Base-by-base conservation (phyloP, 768 basidiomycete species). In the Epithele typhae region DNA sequence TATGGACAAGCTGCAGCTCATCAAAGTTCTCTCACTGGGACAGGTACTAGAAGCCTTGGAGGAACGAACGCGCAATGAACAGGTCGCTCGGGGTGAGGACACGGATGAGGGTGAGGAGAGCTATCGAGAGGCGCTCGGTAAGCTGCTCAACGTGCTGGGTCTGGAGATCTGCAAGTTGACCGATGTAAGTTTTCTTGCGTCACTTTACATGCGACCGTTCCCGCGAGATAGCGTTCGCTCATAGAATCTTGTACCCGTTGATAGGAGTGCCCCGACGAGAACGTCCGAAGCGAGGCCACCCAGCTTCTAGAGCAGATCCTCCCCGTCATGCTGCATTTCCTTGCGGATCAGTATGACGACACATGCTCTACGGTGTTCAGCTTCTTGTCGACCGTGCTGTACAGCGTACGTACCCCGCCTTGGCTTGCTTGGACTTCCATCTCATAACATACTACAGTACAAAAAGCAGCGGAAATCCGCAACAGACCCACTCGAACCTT, bases 291-390 rank as follows among this genome's bases (percentile, higher is more conserved):
- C 9, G 85, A 91, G 62, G 87, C 88, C 1, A 73, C 75, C 8
- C 66, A 64, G 22, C 68, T 88, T 59, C 71, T 92, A 43, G 68
- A 73, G 27, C 80, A 87, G 56, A 67, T 84, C 35, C 74, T 93
- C 15, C 91, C 93, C 1, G 74, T 92, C 27, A 77, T 92, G 71
- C 74, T 99, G 10, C 84, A 81, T 14, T 93, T 97, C 70, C 74
- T 98, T 69, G 85, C 84, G 8, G 96, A 98, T 59, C 75, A 84
- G 22, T 89, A 90, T 53, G 90, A 94, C 51, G 93, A 95, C 58
- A 93, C 91, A 5, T 84, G 84, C 52, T 80, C 81, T 18, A 86
- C 93, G 6, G 76, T 97, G 33, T 90, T 93, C 59, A 82, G 89
- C 3, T 69, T 96, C 45, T 69, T 96, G 12, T 80, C 84, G 51